Conservation (phyloP, 1,139 yeast genomes). For the Nadsonia commutata region DNA sequence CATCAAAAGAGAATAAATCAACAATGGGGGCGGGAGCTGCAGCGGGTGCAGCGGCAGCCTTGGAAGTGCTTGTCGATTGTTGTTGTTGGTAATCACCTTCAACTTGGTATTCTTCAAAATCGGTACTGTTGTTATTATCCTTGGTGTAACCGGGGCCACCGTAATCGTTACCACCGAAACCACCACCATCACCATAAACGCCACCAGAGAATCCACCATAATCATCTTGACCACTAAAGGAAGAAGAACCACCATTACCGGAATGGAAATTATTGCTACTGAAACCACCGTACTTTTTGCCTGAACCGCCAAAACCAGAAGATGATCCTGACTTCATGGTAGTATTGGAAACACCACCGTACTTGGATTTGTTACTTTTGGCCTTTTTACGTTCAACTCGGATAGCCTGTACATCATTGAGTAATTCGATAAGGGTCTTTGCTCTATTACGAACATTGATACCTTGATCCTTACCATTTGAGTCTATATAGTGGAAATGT, state of each 20-base stretch:
- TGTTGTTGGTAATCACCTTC: slow-evolving; percentile 9
- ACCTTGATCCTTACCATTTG: slow-evolving; percentile 94
- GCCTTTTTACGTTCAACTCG: slow-evolving; percentile 79
- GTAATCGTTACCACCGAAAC: slow-evolving; percentile 33
- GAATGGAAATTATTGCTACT: slow-evolving; percentile 22
- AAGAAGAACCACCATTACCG: slow-evolving; percentile 14
- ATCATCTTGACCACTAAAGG: slow-evolving; percentile 17
- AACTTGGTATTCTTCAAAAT: slow-evolving; percentile 55
- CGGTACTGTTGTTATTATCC: slow-evolving; percentile 18
- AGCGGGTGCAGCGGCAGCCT: slow-evolving; percentile 20
- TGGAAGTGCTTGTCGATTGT: background rate
- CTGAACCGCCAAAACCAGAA: slow-evolving; percentile 28
- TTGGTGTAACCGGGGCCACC: slow-evolving; percentile 20
- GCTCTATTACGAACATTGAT: slow-evolving; percentile 87
- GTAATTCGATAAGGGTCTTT: slow-evolving; percentile 52
- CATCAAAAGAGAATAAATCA: slow-evolving; percentile 43
- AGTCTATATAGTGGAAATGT: slow-evolving; percentile 85
- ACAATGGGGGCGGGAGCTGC: slow-evolving; percentile 20
- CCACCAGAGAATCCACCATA: slow-evolving; percentile 32
- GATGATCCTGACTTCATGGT: slow-evolving; percentile 18
- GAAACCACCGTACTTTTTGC: slow-evolving; percentile 26
- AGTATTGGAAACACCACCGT: slow-evolving; percentile 12
- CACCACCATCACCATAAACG: slow-evolving; percentile 73
- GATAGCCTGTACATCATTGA: slow-evolving; percentile 63
- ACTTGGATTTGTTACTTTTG: slow-evolving; percentile 47